Evolutionary conservation across 1,284 basidiomycete genomes (phyloP), one percentile per base, ranked within the genome.

Genomic region (Melanopsichium pennsylvanicum): DNA sequence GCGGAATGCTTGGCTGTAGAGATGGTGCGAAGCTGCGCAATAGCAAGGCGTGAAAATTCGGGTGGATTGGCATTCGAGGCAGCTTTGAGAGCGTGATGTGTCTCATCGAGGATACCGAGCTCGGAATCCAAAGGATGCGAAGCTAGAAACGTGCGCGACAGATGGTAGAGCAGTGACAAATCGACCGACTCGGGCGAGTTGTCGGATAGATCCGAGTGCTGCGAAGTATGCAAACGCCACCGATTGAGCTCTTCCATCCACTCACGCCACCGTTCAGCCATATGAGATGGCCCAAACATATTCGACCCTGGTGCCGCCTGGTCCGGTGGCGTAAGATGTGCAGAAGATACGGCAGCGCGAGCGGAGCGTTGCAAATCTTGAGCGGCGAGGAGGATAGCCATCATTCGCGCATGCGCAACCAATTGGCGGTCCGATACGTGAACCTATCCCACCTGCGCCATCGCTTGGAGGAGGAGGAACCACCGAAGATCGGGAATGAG

Each of bases 391-490:
- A 75, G 54, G 21, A 75, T 75, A 7, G 61, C 49, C 62, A 75
- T 57, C 57, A 75, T 59, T 7, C 71, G 57, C 7, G 73, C 73
- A 27, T 75, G 73, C 11, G 70, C 73, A 2, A 71, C 66, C 33
- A 75, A 51, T 51, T 73, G 70, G 8, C 71, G 59, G 42, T 75
- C 73, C 18, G 73, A 64, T 4, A 60, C 55, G 52, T 8, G 66
- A 61, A 23, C 64, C 48, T 26, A 61, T 60, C 9, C 58, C 64
- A 26, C 64, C 52, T 16, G 60, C 43, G 3, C 48, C 38, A 19
- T 63, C 54, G 23, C 21, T 56, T 3, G 48, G 36, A 26, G 42
- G 19, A 2, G 52, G 48, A n/a, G 36, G 48, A 23, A 45, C 39
- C 6, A 48, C 48, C 8, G 52, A 47, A 16, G 60, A 46, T 7